Evolutionary conservation across 768 basidiomycete genomes (phyloP), one percentile per base, ranked within the genome.

Genomic region (Podaxis sp.): DNA sequence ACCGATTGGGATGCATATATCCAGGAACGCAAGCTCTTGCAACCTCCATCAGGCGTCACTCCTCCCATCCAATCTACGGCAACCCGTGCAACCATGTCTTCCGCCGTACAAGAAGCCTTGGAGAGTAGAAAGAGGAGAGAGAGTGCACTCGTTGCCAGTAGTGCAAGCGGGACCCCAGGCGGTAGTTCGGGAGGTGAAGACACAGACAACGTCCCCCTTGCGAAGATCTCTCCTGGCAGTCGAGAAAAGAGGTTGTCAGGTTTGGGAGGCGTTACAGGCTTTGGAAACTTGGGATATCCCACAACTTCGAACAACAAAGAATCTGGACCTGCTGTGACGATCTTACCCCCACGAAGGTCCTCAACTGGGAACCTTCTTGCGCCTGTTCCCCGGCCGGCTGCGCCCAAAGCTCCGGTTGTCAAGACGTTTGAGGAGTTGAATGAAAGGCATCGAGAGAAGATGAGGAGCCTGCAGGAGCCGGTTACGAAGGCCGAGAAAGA

Each of bases 1-100:
- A 80, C 84, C n/a, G 88, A 91, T 66, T 97, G 94, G 94, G 90
- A 96, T 65, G 75, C 82, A 49, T 96, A 97, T 72, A 82, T 94
- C 54, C 86, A 86, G 50, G 92, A 96, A 55, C 85, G 94, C 59
- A 93, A 90, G 70, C 79, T 97, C 15, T 74, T 95, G 64, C 90
- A 92, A 68, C 93, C 93, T 47, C 92, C 93, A 9, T 82, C 87
- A 19, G 91, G 93, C 6, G 82, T 92, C 49, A 85, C 91, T 15
- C 80, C 86, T n/a, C 91, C 93, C 1, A 93, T 94, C 68, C 75
- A 80, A 5, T 85, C 88, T n/a, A 83, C 84, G 7, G 78, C 82
- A 27, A 57, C 62, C 29, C 80, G 85, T 55, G 74, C 82, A 29
- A 79, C 87, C 3, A 81, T 93, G 15, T 80, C 93, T 1, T 79